A percentile compares a stretch with the other conserved stretches of the same genome.
Conservation (phyloP, 164 flowering plant species). For the Amborella trichopoda region DNA sequence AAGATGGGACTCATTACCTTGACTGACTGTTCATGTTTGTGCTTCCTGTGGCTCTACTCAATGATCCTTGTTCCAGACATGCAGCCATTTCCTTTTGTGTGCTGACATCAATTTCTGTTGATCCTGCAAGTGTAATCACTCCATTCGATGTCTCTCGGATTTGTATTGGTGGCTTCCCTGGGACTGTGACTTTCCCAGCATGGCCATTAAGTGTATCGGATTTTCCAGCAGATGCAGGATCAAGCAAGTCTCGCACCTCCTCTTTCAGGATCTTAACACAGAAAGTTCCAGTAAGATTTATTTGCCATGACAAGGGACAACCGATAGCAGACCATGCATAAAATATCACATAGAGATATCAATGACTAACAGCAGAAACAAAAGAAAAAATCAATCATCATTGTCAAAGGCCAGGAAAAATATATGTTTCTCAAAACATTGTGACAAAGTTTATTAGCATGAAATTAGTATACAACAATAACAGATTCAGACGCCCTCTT, state of each 20-base stretch:
- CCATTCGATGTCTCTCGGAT: slow-evolving; percentile 94
- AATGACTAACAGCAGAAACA: too few species aligned
- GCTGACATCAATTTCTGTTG: slow-evolving; percentile 74
- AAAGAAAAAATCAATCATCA: too few species aligned
- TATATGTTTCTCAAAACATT: too few species aligned
- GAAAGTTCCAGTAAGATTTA: slow-evolving; percentile 13
- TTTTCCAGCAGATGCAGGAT: slow-evolving; percentile 41
- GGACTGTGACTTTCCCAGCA: slow-evolving; percentile 47
- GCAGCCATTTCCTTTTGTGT: slow-evolving; percentile 90
- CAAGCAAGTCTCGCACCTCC: slow-evolving; percentile 94
- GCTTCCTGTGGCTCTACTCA: slow-evolving; percentile 94
- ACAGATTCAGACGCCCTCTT: too few species aligned
- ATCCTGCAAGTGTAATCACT: slow-evolving; percentile 93
- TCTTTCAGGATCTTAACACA: slow-evolving; percentile 78
- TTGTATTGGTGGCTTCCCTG: slow-evolving; percentile 90
- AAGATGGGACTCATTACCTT: too few species aligned
- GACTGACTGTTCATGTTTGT: slow-evolving; percentile 99
- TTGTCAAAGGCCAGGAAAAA: too few species aligned
- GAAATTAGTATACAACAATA: too few species aligned
- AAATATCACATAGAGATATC: too few species aligned
- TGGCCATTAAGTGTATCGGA: slow-evolving; percentile 59
- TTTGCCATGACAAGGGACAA: slow-evolving; percentile 3
- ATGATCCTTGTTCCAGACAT: slow-evolving; percentile 89
- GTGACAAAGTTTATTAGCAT: too few species aligned
- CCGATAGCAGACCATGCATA: too few species aligned